Evolutionary conservation across 2,329 filamentous ascomycete species (phyloP).

Genomic region (Claviceps sp.): DNA sequence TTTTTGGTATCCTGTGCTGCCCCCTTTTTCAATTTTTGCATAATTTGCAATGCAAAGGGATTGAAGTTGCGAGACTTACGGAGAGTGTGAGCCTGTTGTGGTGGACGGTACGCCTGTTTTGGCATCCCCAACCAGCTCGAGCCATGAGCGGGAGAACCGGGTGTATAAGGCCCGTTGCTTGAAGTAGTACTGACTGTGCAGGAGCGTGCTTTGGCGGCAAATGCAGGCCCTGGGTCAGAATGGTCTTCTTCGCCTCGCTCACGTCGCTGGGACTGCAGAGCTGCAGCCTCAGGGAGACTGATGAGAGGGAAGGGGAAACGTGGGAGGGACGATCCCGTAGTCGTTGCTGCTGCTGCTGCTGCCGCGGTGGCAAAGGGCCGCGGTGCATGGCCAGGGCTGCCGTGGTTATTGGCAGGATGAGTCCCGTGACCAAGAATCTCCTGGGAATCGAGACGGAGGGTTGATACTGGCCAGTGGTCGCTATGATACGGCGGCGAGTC

Average conservation of each 20-base stretch:
- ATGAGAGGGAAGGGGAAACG: constrained; percentile 23
- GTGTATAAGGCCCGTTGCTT: constrained; percentile 15
- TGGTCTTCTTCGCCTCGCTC: constrained; percentile 25
- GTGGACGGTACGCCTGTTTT: not conserved
- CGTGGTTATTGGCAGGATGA: not conserved
- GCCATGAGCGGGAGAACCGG: constrained; percentile 11
- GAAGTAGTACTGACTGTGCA: constrained; percentile 19
- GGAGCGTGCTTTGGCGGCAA: constrained; percentile 16
- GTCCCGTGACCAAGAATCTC: constrained; percentile 4
- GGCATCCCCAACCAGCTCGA: constrained; percentile 2
- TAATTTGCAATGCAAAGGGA: not conserved
- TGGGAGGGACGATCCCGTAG: constrained; percentile 7
- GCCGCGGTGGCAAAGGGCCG: constrained; percentile 9
- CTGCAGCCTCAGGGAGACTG: constrained; percentile 24
- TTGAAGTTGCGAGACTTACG: not conserved
- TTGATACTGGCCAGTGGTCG: not conserved
- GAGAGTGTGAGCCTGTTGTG: not conserved
- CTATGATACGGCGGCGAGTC: not conserved
- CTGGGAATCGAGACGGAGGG: constrained; percentile 2
- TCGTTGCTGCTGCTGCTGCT: constrained; percentile 9
- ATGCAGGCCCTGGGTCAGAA: constrained; percentile 16
- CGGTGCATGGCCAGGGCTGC: not conserved
- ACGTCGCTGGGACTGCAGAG: constrained; percentile 19
- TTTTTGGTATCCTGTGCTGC: not conserved
- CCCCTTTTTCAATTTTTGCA: not conserved